Evolutionary conservation across 208 protist species (phyloP), one percentile per base, ranked within the genome.

Genomic region (Crithidia brevicula): DNA sequence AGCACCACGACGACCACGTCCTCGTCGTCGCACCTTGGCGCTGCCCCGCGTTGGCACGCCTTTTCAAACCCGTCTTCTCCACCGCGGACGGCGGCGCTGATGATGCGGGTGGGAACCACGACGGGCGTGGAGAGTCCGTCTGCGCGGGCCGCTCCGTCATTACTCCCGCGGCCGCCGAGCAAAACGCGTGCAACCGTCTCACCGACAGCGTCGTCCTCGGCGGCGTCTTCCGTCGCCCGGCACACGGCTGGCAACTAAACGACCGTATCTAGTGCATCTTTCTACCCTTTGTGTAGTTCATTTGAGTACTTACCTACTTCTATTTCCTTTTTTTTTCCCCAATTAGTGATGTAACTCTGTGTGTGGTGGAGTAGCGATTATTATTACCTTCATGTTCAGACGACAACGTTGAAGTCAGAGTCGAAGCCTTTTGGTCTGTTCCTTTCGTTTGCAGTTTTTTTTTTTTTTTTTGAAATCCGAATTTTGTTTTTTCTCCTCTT

Each of bases 111-210:
- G 45, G 23, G 40, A 0, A 65, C 23, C 59, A 27, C 16, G 31
- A 30, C 28, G 11, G 25, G 3, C 31, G 47, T 25, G 27, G 57
- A 63, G 18, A 33, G 3, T 6, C 22, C 57, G 4, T 31, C 25
- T 20, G 56, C 25, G 42, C 15, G 22, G 0, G 34, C 57, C 22
- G 2, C 57, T 11, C 42, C 43, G 30, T 5, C 30, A 40, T 23
- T 50, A 28, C 57, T 65, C 31, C 59, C 59, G 33, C 59, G 46
- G 15, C 59, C 59, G 18, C 59, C 59, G 5, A 65, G 45, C 59
- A 65, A 65, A 22, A 22, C 28, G 20, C 43, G 45, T 16, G 20
- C 54, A 31, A 54, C 43, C 23, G 59, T 23, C 23, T 11, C 30
- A 11, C 27, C 43, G 16, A 11, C 59, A 16, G 23, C 16, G 23